Percentiles rank a stretch among this genome's conserved stretches.
Conservation (phyloP, 352 stramenopile genomes). For the Pythium periplocum region DNA sequence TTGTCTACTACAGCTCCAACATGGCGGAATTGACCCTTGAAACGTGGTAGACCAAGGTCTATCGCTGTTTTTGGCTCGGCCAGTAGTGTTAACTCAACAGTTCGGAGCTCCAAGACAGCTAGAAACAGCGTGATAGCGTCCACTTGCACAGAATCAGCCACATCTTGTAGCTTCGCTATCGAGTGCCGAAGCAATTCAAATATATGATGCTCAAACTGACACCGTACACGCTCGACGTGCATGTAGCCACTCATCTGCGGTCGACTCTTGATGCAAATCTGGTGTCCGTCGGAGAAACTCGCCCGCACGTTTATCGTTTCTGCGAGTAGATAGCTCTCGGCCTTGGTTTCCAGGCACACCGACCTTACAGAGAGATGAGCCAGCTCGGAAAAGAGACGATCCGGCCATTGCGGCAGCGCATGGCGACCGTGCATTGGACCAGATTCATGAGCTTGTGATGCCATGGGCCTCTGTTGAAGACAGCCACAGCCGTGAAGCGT, state of each 20-base stretch:
- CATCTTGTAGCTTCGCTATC: neutral
- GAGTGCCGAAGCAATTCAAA: slow-evolving; percentile 14
- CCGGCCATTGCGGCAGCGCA: slow-evolving; percentile 21
- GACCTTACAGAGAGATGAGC: slow-evolving; percentile 21
- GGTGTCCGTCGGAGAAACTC: slow-evolving; percentile 47
- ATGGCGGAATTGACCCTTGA: slow-evolving; percentile 54
- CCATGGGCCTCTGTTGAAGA: slow-evolving; percentile 8
- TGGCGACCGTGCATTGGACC: too few species aligned
- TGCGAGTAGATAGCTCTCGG: slow-evolving; percentile 26
- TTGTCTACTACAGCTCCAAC: slow-evolving; percentile 55
- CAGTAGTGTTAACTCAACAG: slow-evolving; percentile 51
- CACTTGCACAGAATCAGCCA: neutral
- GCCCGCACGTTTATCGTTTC: slow-evolving; percentile 35
- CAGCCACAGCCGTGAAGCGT: slow-evolving; percentile 54
- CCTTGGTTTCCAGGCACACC: slow-evolving; percentile 5
- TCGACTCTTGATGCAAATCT: slow-evolving; percentile 36
- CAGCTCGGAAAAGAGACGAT: slow-evolving; percentile 42
- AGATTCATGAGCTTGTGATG: neutral
- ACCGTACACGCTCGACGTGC: slow-evolving; percentile 36
- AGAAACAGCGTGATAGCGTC: slow-evolving; percentile 33
- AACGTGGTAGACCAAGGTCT: slow-evolving; percentile 1
- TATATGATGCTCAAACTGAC: slow-evolving; percentile 27
- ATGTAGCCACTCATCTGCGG: slow-evolving; percentile 43
- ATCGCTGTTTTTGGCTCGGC: neutral
- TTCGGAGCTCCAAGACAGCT: slow-evolving; percentile 40